A percentile compares a stretch with the other conserved stretches of the same genome.
Conservation (phyloP, 371 early-diverging fungal species). For the Lichtheimia ornata region DNA sequence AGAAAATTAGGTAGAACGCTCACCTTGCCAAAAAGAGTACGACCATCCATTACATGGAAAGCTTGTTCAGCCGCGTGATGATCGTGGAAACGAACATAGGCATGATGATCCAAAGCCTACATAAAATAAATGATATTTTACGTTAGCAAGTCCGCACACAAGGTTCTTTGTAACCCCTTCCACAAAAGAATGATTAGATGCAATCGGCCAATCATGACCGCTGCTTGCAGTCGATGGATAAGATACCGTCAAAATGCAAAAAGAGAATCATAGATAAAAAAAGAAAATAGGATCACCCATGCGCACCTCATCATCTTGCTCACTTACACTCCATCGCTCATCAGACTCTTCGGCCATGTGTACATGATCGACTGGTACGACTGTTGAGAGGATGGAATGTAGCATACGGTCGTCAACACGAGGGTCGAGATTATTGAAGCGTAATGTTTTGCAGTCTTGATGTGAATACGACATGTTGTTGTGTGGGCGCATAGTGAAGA, state of each 20-base stretch:
- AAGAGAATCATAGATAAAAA: background rate
- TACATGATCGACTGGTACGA: constrained; percentile 63
- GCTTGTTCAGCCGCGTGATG: constrained; percentile 73
- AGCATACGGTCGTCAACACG: constrained; percentile 70
- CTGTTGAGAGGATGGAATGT: constrained; percentile 63
- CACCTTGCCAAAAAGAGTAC: constrained; percentile 58
- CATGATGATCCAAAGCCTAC: constrained; percentile 1
- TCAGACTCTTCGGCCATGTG: constrained; percentile 74
- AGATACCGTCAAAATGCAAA: background rate
- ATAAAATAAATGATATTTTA: background rate
- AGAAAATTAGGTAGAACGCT: background rate
- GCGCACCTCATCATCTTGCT: background rate
- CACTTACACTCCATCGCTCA: constrained; percentile 15
- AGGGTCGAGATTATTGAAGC: constrained; percentile 82
- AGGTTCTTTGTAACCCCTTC: constrained; percentile 2
- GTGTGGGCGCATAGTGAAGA: too few relatives aligned
- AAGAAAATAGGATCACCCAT: background rate
- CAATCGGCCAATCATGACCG: constrained; percentile 4
- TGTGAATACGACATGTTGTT: constrained; percentile 15
- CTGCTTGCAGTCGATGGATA: constrained; percentile 8
- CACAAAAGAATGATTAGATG: constrained; percentile 10
- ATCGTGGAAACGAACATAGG: constrained; percentile 58
- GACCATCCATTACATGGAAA: constrained; percentile 74
- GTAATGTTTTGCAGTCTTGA: constrained; percentile 63
- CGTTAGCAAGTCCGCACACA: background rate